Evolutionary conservation across 345 rosid species (phyloP).

Genomic region (Corymbia maculata): DNA sequence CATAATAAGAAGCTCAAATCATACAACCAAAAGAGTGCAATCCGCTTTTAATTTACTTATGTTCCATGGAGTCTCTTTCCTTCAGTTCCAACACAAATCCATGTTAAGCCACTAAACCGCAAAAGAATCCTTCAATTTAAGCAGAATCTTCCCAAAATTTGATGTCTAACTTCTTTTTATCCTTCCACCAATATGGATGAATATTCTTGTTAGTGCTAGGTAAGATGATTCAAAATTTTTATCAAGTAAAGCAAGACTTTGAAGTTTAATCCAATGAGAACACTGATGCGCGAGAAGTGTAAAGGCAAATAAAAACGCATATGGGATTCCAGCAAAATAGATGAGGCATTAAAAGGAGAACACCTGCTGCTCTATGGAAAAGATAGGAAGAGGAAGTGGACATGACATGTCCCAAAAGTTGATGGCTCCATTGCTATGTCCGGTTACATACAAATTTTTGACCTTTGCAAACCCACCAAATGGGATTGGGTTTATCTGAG

Average conservation of each 20-base stretch:
- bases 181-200: not conserved
- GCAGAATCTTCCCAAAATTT: not conserved
- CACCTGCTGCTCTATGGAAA: constrained; percentile 79
- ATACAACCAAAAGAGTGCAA: not conserved
- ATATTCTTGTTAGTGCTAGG: not conserved
- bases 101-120: not conserved
- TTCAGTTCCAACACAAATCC: not conserved
- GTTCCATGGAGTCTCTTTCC: not conserved
- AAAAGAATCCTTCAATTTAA: not conserved
- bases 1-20: not conserved
- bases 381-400: constrained; percentile 47
- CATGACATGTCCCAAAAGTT: constrained; percentile 82
- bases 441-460: constrained; percentile 69
- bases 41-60: not conserved
- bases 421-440: constrained; percentile 77
- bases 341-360: not conserved
- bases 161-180: not conserved
- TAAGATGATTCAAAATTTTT: not conserved
- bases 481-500: constrained; percentile 13
- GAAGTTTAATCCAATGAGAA: not conserved
- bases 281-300: not conserved
- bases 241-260: not conserved
- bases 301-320: not conserved
- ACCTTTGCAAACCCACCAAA: constrained; percentile 68
- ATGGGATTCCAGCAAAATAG: not conserved